Base-by-base conservation (phyloP, 2,329 filamentous ascomycete genomes). In the Xylariaceae sp. region DNA sequence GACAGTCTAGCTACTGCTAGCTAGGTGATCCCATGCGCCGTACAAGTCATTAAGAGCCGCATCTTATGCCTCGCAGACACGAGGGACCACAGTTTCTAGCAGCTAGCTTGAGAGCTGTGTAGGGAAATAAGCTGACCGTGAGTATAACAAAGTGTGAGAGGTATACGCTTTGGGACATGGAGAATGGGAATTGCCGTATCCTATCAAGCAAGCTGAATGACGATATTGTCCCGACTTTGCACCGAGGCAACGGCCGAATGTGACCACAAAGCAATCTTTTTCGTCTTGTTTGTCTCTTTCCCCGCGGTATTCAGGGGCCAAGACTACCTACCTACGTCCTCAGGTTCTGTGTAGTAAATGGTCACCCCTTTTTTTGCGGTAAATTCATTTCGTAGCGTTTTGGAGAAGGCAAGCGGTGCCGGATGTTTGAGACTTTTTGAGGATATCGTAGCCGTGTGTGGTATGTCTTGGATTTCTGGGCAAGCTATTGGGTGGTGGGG, bases 211-310 rank as follows among this genome's bases (percentile, higher is more conserved):
- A 45, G 10, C 42, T 45, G 13, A 45, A 13, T 42, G 11, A n/a
- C 3, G 13, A 23, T 39, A 39, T 53, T 49, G 34, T 55, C 55
- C 57, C 57, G 51, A 59, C 51, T 42, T 51, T 47, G 55, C 42
- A 18, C 52, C 44, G 49, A 57, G 48, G 51, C 45, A 30, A 39
- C 52, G 56, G 55, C 55, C 57, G 57, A 63, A 60, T 59, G 53
- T 55, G 55, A 56, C 56, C 59, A 53, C 53, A 51, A 44, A 44
- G 49, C 51, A 1, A 23, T 49, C 50, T 17, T 17, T 17, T 17
- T 17, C 17, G 17, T 17, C 17, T 17, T 44, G 37, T 13, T 3
- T 8, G 13, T 42, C 37, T 42, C 9, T 3, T 8, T 42, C 15
- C 13, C 13, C 7, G 15, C 13, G 17, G 17, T 1, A 47, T 30